phyloP scores from a whole-genome alignment of 768 basidiomycete genomes.

The Lactifluus piperatus region DNA sequence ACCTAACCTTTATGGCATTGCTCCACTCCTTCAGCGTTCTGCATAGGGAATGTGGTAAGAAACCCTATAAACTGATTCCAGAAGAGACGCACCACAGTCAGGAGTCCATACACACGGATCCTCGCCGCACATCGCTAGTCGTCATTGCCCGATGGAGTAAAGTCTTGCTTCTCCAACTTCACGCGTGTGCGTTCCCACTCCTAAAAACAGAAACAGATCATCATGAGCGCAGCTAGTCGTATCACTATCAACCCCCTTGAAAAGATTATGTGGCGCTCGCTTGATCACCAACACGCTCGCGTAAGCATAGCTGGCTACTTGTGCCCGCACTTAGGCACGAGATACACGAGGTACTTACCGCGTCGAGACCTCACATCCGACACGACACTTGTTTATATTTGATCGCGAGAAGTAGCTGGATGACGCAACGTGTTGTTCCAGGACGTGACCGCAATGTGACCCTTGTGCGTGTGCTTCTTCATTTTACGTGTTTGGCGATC shows the following conservation, averaged over 20 bases:
- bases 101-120: background rate
- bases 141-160: background rate
- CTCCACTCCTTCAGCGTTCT: background rate
- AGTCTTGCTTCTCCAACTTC: background rate
- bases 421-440: slow-evolving; percentile 3
- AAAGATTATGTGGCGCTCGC: background rate
- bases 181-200: too few relatives aligned
- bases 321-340: background rate
- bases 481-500: background rate
- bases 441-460: background rate
- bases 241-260: background rate
- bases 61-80: background rate
- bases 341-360: background rate
- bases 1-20: background rate
- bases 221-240: background rate
- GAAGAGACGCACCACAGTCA: background rate
- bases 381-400: background rate
- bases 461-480: background rate
- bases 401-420: background rate
- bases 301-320: background rate
- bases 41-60: too few relatives aligned
- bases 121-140: background rate
- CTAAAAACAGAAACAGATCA: background rate
- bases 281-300: background rate
- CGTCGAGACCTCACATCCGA: background rate